These are phyloP conservation scores for Acer negundo DNA, from an alignment of 345 rosid species.

Conservation along the genomic window DNA sequence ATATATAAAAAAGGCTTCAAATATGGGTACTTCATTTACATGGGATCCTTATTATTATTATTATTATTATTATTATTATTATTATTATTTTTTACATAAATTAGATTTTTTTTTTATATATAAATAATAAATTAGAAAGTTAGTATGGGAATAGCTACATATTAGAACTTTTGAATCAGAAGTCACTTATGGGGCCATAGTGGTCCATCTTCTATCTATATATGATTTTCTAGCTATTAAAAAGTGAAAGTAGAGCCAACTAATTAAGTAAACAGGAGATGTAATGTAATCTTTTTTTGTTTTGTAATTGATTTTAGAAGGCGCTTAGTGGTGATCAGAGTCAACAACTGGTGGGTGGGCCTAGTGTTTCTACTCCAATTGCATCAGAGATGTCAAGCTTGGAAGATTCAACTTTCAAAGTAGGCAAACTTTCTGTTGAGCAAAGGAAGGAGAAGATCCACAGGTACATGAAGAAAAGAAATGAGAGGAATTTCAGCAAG, in stretches of 20 bases:
- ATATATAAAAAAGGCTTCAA: neutral
- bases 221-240: neutral
- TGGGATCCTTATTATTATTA: neutral
- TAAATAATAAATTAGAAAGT: neutral
- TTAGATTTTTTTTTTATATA: no score
- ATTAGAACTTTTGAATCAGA: neutral
- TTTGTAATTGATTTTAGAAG: conserved; percentile 31
- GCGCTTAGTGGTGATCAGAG: conserved; percentile 42
- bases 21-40: neutral
- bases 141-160: neutral
- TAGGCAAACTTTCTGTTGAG: conserved; percentile 77
- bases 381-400: conserved; percentile 65
- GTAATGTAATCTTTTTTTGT: neutral
- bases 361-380: conserved; percentile 40
- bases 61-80: no score
- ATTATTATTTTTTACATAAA: no score
- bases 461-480: conserved; percentile 92
- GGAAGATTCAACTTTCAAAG: conserved; percentile 76
- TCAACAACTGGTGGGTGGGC: conserved; percentile 46
- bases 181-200: neutral
- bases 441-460: conserved; percentile 93
- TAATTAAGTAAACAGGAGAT: neutral
- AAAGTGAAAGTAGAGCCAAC: neutral
- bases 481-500: conserved; percentile 93
- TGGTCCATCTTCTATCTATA: neutral